phyloP scores from a whole-genome alignment of 805 yeast species.

The Sugiyamaella americana region DNA sequence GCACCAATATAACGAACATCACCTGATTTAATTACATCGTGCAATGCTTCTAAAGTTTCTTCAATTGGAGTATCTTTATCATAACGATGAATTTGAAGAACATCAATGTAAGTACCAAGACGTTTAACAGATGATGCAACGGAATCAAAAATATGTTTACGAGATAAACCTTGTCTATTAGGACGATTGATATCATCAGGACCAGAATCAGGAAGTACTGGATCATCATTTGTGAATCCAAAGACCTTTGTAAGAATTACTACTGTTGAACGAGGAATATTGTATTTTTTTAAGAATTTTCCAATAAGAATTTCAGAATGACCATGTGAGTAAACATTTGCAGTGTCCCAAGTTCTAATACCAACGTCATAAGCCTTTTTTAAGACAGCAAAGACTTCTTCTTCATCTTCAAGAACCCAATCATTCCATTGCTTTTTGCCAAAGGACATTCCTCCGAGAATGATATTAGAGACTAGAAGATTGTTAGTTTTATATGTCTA shows the following conservation, averaged over 20 bases:
- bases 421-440: constrained; percentile 34
- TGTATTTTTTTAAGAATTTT: constrained; percentile 45
- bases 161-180: constrained; percentile 35
- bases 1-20: constrained; percentile 55
- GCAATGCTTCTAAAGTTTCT: constrained; percentile 52
- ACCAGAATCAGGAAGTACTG: constrained; percentile 34
- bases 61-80: constrained; percentile 44
- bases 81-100: constrained; percentile 51
- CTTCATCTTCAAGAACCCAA: constrained; percentile 45
- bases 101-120: constrained; percentile 45
- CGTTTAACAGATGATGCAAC: constrained; percentile 37
- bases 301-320: constrained; percentile 44
- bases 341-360: constrained; percentile 41
- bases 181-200: constrained; percentile 23
- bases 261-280: constrained; percentile 47
- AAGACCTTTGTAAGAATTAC: constrained; percentile 49
- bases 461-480: constrained; percentile 22
- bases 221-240: constrained; percentile 29
- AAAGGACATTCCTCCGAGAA: constrained; percentile 34
- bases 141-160: constrained; percentile 44
- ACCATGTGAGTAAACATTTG: constrained; percentile 41
- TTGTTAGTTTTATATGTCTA: background rate
- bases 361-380: constrained; percentile 43
- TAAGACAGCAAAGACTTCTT: constrained; percentile 38
- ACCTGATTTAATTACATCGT: constrained; percentile 46